Conservation (phyloP, 345 rosid species). For the Hirschfeldia incana region DNA sequence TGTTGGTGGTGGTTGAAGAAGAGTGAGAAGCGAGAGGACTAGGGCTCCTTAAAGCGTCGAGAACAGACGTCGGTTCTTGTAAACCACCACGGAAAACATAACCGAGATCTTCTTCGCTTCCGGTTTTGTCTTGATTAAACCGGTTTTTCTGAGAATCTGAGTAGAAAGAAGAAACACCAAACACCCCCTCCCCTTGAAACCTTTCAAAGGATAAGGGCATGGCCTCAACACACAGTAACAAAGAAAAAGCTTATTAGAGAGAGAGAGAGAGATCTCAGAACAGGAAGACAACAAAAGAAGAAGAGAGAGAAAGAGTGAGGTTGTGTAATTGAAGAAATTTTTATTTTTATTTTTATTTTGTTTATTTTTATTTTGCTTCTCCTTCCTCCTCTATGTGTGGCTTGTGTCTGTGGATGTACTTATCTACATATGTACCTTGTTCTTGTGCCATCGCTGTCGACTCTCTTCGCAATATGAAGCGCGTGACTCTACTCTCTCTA, state of each 20-base stretch:
- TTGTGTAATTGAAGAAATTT: slow-evolving; percentile 33
- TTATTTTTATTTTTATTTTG: background rate
- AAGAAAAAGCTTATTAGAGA: background rate
- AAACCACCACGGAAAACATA: slow-evolving; percentile 44
- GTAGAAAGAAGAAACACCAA: slow-evolving; percentile 44
- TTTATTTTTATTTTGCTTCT: background rate
- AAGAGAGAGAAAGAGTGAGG: slow-evolving; percentile 17
- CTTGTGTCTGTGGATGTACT: slow-evolving; percentile 39
- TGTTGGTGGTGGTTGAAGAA: slow-evolving; percentile 35
- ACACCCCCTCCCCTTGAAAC: slow-evolving; percentile 90
- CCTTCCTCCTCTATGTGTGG: slow-evolving; percentile 39
- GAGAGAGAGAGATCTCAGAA: slow-evolving; percentile 33
- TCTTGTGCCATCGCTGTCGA: slow-evolving; percentile 34
- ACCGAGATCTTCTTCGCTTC: slow-evolving; percentile 34
- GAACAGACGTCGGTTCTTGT: slow-evolving; percentile 67
- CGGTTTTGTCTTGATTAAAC: slow-evolving; percentile 25
- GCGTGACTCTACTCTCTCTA: slow-evolving; percentile 33
- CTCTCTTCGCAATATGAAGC: slow-evolving; percentile 24
- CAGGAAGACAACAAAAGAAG: slow-evolving; percentile 33
- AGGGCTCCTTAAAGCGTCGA: slow-evolving; percentile 55
- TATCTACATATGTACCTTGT: slow-evolving; percentile 41
- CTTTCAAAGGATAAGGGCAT: slow-evolving; percentile 86
- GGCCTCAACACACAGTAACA: slow-evolving; percentile 48
- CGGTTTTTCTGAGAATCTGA: slow-evolving; percentile 38
- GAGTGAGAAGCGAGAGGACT: slow-evolving; percentile 64